Conservation (phyloP, 208 protist genomes). For the Crithidia mellificae region DNA sequence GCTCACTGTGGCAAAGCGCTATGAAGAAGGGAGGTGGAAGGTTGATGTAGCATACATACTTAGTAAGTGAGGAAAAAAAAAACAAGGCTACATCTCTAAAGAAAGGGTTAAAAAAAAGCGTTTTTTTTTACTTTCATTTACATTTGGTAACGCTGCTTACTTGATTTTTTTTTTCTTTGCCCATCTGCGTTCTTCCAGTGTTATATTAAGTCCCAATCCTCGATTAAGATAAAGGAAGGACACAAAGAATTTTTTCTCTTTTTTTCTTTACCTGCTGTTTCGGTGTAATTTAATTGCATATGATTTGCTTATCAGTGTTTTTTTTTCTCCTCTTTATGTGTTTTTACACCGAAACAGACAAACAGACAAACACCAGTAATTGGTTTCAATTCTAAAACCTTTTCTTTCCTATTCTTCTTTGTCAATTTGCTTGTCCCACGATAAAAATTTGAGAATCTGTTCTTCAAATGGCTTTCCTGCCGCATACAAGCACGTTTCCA, state of each 20-base stretch:
- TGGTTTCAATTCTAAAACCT: neutral
- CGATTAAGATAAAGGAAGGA: neutral
- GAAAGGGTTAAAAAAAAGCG: neutral
- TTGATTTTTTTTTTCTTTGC: neutral
- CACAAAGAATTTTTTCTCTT: neutral
- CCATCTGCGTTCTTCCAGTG: neutral
- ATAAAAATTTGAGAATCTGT: neutral
- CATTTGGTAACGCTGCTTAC: neutral
- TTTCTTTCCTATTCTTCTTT: neutral
- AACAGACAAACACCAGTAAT: too few species aligned
- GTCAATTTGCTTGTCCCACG: neutral
- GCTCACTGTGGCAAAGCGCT: too few species aligned
- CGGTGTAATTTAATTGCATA: neutral
- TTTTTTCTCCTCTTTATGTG: neutral
- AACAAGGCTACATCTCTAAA: neutral
- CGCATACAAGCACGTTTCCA: neutral
- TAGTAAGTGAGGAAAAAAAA: too few species aligned
- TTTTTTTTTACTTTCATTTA: neutral
- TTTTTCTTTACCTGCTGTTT: too few species aligned
- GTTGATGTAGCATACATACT: too few species aligned
- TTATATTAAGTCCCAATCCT: neutral
- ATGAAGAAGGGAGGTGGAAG: too few species aligned
- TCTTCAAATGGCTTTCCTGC: neutral
- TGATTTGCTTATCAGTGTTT: neutral
- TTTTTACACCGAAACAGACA: neutral